Conservation (phyloP, 2,329 filamentous ascomycete species). For the Akanthomyces dipterigenus region DNA sequence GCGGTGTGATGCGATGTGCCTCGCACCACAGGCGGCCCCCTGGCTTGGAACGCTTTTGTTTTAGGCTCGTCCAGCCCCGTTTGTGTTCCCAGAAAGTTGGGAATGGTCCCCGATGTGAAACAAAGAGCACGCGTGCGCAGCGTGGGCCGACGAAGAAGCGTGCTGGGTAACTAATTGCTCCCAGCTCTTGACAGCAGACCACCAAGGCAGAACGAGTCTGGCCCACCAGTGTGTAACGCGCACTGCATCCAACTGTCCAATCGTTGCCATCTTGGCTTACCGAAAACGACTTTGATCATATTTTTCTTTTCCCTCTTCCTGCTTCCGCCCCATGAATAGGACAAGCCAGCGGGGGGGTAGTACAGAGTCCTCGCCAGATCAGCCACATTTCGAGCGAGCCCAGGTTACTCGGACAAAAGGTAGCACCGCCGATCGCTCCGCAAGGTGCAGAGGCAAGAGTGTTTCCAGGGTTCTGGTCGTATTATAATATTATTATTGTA, state of each 20-base stretch:
- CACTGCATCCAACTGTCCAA: background rate
- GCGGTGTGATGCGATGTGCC: background rate
- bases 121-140: background rate
- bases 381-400: background rate
- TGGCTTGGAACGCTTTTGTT: background rate
- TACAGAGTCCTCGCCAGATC: background rate
- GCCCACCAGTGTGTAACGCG: background rate
- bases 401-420: background rate
- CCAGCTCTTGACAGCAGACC: background rate
- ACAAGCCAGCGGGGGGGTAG: background rate
- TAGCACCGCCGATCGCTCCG: background rate
- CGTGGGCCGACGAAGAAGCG: background rate
- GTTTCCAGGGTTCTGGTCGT: background rate
- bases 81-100: constrained; percentile 1
- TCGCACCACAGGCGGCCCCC: background rate
- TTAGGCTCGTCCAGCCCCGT: background rate
- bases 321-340: background rate
- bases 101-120: background rate
- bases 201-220: background rate
- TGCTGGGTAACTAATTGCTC: background rate
- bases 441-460: background rate
- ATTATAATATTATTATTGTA: background rate
- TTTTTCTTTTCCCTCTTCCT: background rate
- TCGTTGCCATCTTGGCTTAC: background rate
- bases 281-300: background rate